A percentile compares a stretch with the other conserved stretches of the same genome.
These are phyloP conservation scores for Coemansia sp. DNA, from an alignment of 192 early-diverging fungal genomes.

Conservation along the genomic window DNA sequence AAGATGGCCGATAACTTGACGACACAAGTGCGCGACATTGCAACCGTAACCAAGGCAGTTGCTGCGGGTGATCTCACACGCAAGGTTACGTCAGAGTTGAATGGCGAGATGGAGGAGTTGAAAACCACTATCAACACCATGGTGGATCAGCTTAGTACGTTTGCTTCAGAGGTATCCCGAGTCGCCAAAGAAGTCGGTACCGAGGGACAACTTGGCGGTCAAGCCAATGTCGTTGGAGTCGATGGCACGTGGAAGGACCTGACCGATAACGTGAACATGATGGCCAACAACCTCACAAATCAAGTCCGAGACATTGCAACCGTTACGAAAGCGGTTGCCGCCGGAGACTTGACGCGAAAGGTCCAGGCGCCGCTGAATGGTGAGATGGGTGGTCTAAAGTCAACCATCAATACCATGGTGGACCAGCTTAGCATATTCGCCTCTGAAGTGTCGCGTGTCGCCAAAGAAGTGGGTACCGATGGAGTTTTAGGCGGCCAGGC, in stretches of 20 bases:
- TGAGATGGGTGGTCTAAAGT: conserved; percentile 63
- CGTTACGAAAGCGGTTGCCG: conserved; percentile 65
- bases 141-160: conserved; percentile 53
- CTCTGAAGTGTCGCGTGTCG: conserved; percentile 64
- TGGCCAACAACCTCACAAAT: conserved; percentile 58
- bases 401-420: conserved; percentile 63
- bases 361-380: conserved; percentile 62
- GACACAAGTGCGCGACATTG: conserved; percentile 59
- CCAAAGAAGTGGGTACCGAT: conserved; percentile 71
- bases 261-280: conserved; percentile 60
- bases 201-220: conserved; percentile 45
- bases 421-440: conserved; percentile 51
- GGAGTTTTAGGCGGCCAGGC: conserved; percentile 27
- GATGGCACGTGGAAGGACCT: conserved; percentile 38
- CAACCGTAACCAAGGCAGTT: conserved; percentile 62
- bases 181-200: conserved; percentile 72
- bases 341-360: conserved; percentile 56
- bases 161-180: conserved; percentile 63
- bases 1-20: conserved; percentile 61
- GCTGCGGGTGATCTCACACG: conserved; percentile 59
- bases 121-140: conserved; percentile 63
- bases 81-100: conserved; percentile 59
- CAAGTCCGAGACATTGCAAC: conserved; percentile 61
- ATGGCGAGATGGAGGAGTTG: conserved; percentile 62
- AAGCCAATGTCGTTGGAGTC: conserved; percentile 12